Evolutionary conservation across 2,329 filamentous ascomycete genomes (phyloP).

Genomic region (Penicillium sp.): DNA sequence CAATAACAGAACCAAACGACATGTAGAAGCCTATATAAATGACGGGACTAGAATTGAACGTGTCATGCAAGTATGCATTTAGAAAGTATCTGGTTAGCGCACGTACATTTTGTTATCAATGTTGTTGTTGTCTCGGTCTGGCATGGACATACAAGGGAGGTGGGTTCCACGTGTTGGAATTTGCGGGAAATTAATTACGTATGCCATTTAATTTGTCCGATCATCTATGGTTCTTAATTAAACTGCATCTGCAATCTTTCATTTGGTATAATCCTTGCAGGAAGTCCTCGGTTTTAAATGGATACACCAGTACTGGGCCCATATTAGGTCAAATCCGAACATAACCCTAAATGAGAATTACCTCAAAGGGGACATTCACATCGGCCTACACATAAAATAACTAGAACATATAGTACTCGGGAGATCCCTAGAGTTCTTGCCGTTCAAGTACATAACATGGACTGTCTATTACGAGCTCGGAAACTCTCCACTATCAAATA

Average conservation of each 20-base stretch:
- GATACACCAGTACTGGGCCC: too few species aligned
- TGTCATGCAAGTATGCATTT: not conserved
- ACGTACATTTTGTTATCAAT: not conserved
- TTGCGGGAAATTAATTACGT: slow-evolving; percentile 9
- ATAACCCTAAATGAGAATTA: too few species aligned
- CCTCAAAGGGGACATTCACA: too few species aligned
- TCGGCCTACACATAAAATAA: too few species aligned
- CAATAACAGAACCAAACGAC: not conserved
- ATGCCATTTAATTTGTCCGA: not conserved
- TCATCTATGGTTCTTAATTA: not conserved
- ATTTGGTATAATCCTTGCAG: too few species aligned
- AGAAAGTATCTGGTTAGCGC: not conserved
- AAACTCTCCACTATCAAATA: too few species aligned
- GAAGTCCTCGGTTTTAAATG: too few species aligned
- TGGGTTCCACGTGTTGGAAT: slow-evolving; percentile 13
- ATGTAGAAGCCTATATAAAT: not conserved
- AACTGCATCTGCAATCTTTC: not conserved
- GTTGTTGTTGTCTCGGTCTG: slow-evolving; percentile 10
- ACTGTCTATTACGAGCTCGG: too few species aligned
- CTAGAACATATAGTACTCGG: too few species aligned
- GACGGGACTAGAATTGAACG: not conserved
- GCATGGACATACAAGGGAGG: slow-evolving; percentile 12
- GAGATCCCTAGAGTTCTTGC: too few species aligned
- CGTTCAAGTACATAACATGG: too few species aligned
- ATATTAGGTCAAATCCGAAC: too few species aligned